Percentiles rank a stretch among this genome's conserved stretches.
phyloP scores from a whole-genome alignment of 73 alveolate species.

The Paramecium sonneborni region DNA sequence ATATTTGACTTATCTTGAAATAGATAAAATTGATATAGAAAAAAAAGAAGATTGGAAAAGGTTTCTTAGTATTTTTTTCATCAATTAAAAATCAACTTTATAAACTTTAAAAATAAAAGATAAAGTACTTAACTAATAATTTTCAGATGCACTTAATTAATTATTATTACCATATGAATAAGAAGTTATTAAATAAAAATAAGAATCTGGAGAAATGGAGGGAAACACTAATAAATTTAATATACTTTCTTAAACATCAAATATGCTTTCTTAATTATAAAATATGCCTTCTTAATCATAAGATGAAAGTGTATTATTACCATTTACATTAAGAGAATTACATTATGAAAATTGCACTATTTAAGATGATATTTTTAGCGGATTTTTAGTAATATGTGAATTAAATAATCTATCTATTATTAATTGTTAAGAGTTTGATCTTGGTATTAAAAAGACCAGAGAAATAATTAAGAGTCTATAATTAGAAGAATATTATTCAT shows the following conservation, averaged over 20 bases:
- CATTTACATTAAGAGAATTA: neutral
- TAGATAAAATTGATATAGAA: neutral
- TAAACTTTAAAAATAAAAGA: neutral
- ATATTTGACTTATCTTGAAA: neutral
- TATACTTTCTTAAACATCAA: neutral
- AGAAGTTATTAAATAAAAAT: neutral
- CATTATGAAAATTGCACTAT: neutral
- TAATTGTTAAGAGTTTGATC: neutral
- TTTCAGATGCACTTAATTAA: neutral
- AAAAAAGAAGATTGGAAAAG: neutral
- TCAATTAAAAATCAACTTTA: neutral
- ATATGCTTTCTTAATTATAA: neutral
- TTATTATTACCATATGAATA: neutral
- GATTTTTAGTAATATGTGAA: neutral
- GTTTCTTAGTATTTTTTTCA: neutral
- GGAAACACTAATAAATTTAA: neutral
- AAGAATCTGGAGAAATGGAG: neutral
- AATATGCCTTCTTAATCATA: neutral
- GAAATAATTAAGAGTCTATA: neutral
- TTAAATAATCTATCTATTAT: neutral
- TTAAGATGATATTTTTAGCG: neutral
- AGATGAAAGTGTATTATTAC: neutral
- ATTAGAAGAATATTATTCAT: neutral
- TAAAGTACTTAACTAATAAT: neutral
- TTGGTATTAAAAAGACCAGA: neutral